Base-by-base conservation (phyloP, 2,329 filamentous ascomycete species). In the Epicoccum nigrum region DNA sequence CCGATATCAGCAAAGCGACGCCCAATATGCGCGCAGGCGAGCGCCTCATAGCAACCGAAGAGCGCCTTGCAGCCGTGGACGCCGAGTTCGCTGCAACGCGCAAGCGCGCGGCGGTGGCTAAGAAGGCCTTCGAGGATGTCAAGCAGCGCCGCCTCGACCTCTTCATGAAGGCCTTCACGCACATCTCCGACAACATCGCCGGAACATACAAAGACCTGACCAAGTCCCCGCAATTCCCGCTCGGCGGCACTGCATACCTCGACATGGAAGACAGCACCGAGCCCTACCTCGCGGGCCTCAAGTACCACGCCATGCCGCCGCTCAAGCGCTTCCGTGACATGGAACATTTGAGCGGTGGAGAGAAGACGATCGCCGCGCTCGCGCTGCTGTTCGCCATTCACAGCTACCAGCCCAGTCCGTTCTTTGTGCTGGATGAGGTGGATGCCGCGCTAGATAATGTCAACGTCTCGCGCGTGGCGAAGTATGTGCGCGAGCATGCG, bases 281-380 rank as follows among this genome's bases (percentile, higher is more conserved):
- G 67, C 94, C 94, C 0, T 99, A 97, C 73, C 84, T 97, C 4
- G 91, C 90, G 32, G 94, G 94, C 25, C 92, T 99, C 76, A 97
- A 96, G 70, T 99, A 99, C 76, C 92, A 97, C 71, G 95, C 94
- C 56, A 99, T 97, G 92, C 94, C 94, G 16, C 94, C 94, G 1
- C 85, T 97, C 56, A 99, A 99, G 78, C 91, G 94, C 37, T 99
- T 99, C 83, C 85, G 94, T 64, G 95, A 99, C 73, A 99, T 99
- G 94, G 94, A 99, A 74, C 94, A 97, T 71, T 80, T 99, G 8
- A 96, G 91, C 1, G 94, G 94, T 65, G 94, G 94, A 48, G 94
- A 99, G 77, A 99, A 99, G 81, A 99, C 94, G 0, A 99, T 99
- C 87, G 94, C 94, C 1, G 94, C 94, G 12, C 80, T 99, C 31